Base-by-base conservation (phyloP, 441 rosid species). In the Brassica balearica region DNA sequence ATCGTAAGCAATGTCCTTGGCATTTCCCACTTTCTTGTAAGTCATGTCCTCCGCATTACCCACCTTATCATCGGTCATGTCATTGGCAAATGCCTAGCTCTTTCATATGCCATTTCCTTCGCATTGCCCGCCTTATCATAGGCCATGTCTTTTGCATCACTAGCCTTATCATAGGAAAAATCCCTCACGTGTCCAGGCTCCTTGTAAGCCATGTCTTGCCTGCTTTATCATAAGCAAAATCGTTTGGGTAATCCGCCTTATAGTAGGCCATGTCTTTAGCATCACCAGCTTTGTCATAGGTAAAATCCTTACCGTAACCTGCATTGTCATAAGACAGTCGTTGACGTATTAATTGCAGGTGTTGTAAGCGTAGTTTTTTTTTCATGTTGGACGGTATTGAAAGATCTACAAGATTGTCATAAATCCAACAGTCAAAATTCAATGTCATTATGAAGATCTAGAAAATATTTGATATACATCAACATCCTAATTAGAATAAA, bases 221-320 rank as follows among this genome's bases (percentile, higher is more conserved):
- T 6, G 41, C 75, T 36, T 79, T 79, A 3, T 78, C 19, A 17
- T 17, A 17, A 17, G 19, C 19, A 17, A 17, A 17, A 17, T 17
- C 19, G 27, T 25, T 25, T 25, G 27, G 27, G 27, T 25, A 25
- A 25, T 25, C 27, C 27, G 27, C 27, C 27, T 25, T 25, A 25
- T 25, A 25, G 27, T 67, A 27, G 58, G 41, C 34, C 14, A 73
- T 34, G 68, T 65, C 34, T 5, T 29, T 29, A 4, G 34, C 34
- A 5, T 29, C 5, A 5, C 34, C 34, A 4, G 43, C 75, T 38
- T 79, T 79, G 1, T 79, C 65, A 8, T 8, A 51, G 0, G 74
- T 60, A 1, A 0, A 12, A 6, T 36, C 68, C 19, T 56, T 29
- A 4, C 0, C 34, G 34, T 29, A 29, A 29, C 5, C 34, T 5